Conservation (phyloP, 495 filamentous ascomycete genomes). For the Sphaerosporella brunnea region DNA sequence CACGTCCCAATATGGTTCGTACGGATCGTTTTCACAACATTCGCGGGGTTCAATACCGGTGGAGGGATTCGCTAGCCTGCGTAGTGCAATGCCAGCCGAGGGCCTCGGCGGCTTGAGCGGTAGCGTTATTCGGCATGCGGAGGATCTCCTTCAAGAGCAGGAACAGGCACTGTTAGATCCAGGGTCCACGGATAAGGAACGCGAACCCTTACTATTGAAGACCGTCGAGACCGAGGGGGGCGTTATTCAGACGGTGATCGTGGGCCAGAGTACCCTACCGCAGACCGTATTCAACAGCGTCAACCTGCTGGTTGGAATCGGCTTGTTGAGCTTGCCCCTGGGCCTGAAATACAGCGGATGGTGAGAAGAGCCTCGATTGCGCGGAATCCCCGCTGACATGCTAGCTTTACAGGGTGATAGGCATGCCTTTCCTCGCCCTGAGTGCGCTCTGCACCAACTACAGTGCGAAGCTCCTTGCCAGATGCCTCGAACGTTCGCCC, state of each 20-base stretch:
- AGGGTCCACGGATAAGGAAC: slow-evolving; percentile 45
- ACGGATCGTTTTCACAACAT: slow-evolving; percentile 17
- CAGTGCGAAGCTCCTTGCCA: slow-evolving; percentile 70
- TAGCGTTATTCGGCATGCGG: slow-evolving; percentile 51
- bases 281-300: slow-evolving; percentile 96
- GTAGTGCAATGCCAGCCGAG: slow-evolving; percentile 30
- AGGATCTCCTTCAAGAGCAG: slow-evolving; percentile 34
- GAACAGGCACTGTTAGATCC: slow-evolving; percentile 35
- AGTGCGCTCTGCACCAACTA: slow-evolving; percentile 63
- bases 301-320: slow-evolving; percentile 86
- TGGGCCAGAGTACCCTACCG: slow-evolving; percentile 81
- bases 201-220: slow-evolving; percentile 66
- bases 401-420: slow-evolving; percentile 36
- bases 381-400: not conserved
- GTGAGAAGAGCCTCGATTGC: slow-evolving; percentile 25
- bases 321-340: slow-evolving; percentile 72
- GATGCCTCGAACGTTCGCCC: slow-evolving; percentile 70
- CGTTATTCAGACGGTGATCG: slow-evolving; percentile 58
- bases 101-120: slow-evolving; percentile 47
- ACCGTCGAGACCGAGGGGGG: slow-evolving; percentile 75
- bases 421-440: slow-evolving; percentile 54
- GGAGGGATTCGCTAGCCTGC: slow-evolving; percentile 38
- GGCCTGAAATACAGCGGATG: slow-evolving; percentile 82
- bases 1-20: not conserved
- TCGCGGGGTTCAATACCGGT: slow-evolving; percentile 13